A percentile compares a stretch with the other conserved stretches of the same genome.
phyloP scores from a whole-genome alignment of 192 early-diverging fungal genomes.

The Backusella macrospora region DNA sequence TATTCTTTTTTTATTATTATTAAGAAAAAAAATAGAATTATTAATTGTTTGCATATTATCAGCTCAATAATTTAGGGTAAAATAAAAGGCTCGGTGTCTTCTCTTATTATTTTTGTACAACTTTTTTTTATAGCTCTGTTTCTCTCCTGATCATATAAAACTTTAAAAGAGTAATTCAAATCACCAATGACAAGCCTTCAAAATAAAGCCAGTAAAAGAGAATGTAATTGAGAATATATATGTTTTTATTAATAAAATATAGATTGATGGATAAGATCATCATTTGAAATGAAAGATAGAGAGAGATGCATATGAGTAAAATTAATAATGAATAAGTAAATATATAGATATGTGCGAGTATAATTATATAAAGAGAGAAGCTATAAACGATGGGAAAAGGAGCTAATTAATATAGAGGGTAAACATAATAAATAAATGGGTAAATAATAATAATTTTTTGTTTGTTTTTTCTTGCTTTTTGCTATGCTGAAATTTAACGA shows the following conservation, averaged over 20 bases:
- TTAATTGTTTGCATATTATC: neutral
- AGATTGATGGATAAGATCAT: too few relatives aligned
- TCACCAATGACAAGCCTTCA: too few relatives aligned
- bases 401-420: neutral
- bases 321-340: neutral
- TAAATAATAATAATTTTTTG: neutral
- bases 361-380: neutral
- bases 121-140: neutral
- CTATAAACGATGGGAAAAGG: neutral
- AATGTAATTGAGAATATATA: too few relatives aligned
- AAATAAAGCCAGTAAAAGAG: too few relatives aligned
- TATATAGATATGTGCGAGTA: neutral
- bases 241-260: too few relatives aligned
- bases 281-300: too few relatives aligned
- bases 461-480: neutral
- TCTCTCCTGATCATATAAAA: neutral
- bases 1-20: too few relatives aligned
- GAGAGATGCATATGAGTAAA: too few relatives aligned
- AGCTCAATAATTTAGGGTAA: neutral
- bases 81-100: neutral
- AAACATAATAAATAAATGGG: neutral
- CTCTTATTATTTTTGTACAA: too few relatives aligned
- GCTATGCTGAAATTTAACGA: neutral
- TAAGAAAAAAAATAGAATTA: too few relatives aligned
- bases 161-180: neutral